These are phyloP conservation scores for Vigna reflexopilosa DNA, from an alignment of 306 rosid genomes.

Conservation along the genomic window DNA sequence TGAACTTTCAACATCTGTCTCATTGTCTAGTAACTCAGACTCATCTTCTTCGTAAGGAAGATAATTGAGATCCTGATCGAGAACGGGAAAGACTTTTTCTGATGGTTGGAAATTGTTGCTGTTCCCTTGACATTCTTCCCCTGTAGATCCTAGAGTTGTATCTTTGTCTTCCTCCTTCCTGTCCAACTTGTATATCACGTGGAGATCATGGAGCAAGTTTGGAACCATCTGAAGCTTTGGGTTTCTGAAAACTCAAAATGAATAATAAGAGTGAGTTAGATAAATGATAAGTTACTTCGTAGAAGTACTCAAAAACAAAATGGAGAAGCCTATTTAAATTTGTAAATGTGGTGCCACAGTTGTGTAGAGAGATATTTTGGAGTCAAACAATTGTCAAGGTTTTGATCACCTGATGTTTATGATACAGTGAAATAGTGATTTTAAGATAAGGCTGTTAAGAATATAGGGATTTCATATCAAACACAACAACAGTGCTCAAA, in stretches of 20 bases:
- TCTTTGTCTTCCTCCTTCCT: constrained; percentile 40
- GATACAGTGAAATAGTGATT: constrained; percentile 25
- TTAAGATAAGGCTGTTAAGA: neutral
- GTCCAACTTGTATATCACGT: constrained; percentile 45
- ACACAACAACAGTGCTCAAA: constrained; percentile 11
- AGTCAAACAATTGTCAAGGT: neutral
- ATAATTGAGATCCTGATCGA: constrained; percentile 78
- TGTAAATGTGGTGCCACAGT: constrained; percentile 32
- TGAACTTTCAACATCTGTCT: constrained; percentile 48
- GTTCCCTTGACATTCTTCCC: constrained; percentile 45
- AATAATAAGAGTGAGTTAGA: constrained; percentile 32
- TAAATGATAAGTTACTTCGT: constrained; percentile 11
- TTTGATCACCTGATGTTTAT: constrained; percentile 13
- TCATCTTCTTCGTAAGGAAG: constrained; percentile 62
- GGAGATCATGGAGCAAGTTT: constrained; percentile 65
- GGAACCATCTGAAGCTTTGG: constrained; percentile 67
- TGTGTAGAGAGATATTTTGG: constrained; percentile 33
- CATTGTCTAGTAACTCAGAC: constrained; percentile 54
- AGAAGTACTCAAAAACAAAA: constrained; percentile 33
- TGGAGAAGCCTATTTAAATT: constrained; percentile 16
- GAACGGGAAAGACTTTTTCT: constrained; percentile 47
- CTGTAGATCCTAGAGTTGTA: constrained; percentile 34
- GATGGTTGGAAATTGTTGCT: constrained; percentile 43
- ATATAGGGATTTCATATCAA: constrained; percentile 3
- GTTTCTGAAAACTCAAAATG: constrained; percentile 55